phyloP scores from a whole-genome alignment of 352 stramenopile species.

The Phytophthora hibernalis region DNA sequence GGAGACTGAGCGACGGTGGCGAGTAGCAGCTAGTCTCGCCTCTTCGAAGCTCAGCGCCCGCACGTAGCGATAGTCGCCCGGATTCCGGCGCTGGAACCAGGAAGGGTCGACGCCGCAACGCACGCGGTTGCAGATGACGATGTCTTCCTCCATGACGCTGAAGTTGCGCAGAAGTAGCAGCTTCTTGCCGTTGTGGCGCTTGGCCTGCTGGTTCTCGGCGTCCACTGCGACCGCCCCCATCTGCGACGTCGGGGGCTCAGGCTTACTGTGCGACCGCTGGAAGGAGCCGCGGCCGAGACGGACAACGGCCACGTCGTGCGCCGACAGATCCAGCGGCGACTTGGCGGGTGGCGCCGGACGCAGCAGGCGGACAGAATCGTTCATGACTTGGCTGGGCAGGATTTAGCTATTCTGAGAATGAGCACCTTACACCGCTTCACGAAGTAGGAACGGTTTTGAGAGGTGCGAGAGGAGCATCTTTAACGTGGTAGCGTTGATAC shows the following conservation, averaged over 20 bases:
- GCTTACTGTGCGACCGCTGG: constrained; percentile 60
- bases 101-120: constrained; percentile 60
- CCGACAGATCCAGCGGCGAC: constrained; percentile 31
- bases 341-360: constrained; percentile 27
- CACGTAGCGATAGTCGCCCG: constrained; percentile 49
- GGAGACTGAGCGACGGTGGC: constrained; percentile 38
- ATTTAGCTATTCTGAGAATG: constrained; percentile 24
- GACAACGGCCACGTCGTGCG: constrained; percentile 43
- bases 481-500: constrained; percentile 26
- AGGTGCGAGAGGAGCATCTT: constrained; percentile 17
- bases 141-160: constrained; percentile 67
- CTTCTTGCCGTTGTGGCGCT: constrained; percentile 51
- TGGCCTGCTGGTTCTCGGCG: constrained; percentile 43
- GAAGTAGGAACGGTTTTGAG: constrained; percentile 3
- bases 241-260: constrained; percentile 66
- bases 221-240: constrained; percentile 59
- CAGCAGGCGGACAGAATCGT: constrained; percentile 28
- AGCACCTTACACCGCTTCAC: constrained; percentile 1
- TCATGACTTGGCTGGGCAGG: no score
- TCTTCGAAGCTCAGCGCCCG: constrained; percentile 64
- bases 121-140: constrained; percentile 78
- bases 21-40: constrained; percentile 49
- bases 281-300: constrained; percentile 40
- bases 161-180: constrained; percentile 71
- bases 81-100: constrained; percentile 51